Percentiles rank a stretch among this genome's conserved stretches.
Evolutionary conservation across 2,329 filamentous ascomycete species (phyloP).

Genomic region (Penicillium fuscoglaucum): DNA sequence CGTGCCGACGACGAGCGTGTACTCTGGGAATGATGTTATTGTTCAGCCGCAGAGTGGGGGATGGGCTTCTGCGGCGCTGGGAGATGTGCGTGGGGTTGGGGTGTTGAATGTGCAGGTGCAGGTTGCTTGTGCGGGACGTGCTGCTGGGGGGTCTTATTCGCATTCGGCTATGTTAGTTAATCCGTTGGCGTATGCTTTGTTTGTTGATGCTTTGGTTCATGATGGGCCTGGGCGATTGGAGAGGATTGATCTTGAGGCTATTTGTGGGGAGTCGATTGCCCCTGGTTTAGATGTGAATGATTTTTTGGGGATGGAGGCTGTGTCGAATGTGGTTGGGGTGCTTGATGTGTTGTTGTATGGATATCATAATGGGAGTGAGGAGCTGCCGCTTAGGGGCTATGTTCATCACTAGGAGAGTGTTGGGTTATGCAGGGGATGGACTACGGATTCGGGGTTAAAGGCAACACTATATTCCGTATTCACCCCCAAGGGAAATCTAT

Average conservation of each 20-base stretch:
- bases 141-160: constrained; percentile 4
- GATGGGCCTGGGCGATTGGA: constrained; percentile 8
- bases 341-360: constrained; percentile 6
- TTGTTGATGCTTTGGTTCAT: constrained; percentile 7
- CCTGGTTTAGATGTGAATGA: constrained; percentile 3
- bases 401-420: background rate
- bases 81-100: constrained; percentile 4
- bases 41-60: constrained; percentile 3
- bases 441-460: background rate
- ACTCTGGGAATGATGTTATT: background rate
- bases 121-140: constrained; percentile 1
- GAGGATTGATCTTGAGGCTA: constrained; percentile 1
- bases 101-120: constrained; percentile 4
- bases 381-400: background rate
- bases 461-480: background rate
- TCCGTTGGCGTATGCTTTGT: constrained; percentile 8
- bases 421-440: background rate
- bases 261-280: constrained; percentile 2
- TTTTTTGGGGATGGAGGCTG: constrained; percentile 3
- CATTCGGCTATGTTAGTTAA: constrained; percentile 5
- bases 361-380: background rate
- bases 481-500: background rate
- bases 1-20: constrained; percentile 9
- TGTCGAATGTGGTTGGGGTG: constrained; percentile 1
- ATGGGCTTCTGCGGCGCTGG: background rate